Evolutionary conservation across 73 alveolate genomes (phyloP).

Genomic region (Breviolum minutum): DNA sequence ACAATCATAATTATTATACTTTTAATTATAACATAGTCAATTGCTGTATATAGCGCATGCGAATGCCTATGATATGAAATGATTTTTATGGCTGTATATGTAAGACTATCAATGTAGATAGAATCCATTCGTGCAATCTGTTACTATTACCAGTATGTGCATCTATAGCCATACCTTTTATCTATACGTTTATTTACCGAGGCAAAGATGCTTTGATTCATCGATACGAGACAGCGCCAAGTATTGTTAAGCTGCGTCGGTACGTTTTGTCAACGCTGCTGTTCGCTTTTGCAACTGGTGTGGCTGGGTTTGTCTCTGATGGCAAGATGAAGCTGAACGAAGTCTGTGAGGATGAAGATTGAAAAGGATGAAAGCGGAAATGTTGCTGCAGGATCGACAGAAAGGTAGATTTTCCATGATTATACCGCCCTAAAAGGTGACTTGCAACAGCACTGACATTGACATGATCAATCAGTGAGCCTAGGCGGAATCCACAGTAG

Average conservation of each 20-base stretch:
- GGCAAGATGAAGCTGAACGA: conserved; percentile 42
- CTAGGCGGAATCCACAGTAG: too few relatives aligned
- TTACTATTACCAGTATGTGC: neutral
- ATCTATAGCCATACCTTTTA: neutral
- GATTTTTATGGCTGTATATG: neutral
- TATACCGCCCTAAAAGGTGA: too few relatives aligned
- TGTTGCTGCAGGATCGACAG: too few relatives aligned
- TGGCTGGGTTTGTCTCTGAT: conserved; percentile 45
- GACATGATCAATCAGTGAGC: too few relatives aligned
- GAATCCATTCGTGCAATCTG: neutral
- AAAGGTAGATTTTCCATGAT: too few relatives aligned
- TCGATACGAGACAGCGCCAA: conserved; percentile 73
- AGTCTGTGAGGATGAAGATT: neutral
- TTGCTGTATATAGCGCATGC: too few relatives aligned
- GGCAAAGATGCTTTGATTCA: conserved; percentile 51
- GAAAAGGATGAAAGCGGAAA: too few relatives aligned
- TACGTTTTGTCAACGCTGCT: conserved; percentile 30
- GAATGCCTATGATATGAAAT: too few relatives aligned
- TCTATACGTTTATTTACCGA: neutral
- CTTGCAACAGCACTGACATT: too few relatives aligned
- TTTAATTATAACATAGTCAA: too few relatives aligned
- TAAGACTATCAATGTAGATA: neutral
- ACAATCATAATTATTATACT: too few relatives aligned
- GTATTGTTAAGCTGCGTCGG: conserved; percentile 39
- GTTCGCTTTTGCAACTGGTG: neutral